Conservation (phyloP, 2,329 filamentous ascomycete genomes). For the Pseudophaeomoniella oleicola region DNA sequence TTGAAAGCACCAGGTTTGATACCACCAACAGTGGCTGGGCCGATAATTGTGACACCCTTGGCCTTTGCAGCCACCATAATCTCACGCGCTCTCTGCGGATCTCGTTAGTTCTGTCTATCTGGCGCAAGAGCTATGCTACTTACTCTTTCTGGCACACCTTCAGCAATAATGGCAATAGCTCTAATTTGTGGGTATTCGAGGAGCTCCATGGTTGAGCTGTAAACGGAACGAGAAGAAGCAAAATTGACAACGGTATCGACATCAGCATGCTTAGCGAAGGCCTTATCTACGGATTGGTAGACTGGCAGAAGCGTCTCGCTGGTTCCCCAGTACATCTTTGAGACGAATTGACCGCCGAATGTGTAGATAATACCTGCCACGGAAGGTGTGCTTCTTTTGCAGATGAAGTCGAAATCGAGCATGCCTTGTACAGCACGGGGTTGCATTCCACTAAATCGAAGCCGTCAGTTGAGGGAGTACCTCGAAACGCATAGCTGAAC, state of each 20-base stretch:
- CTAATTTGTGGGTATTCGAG: constrained; percentile 96
- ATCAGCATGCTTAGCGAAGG: constrained; percentile 88
- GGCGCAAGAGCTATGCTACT: constrained; percentile 24
- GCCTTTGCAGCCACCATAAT: constrained; percentile 92
- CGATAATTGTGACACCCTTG: constrained; percentile 98
- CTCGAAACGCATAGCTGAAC: not conserved
- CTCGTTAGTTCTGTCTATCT: not conserved
- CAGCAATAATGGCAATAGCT: constrained; percentile 97
- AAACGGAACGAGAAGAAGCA: constrained; percentile 95
- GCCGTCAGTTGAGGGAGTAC: constrained; percentile 16
- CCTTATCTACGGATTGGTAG: constrained; percentile 88
- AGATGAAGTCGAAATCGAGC: constrained; percentile 99
- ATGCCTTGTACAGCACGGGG: constrained; percentile 82
- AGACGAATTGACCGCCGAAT: constrained; percentile 98
- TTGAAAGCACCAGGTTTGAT: constrained; percentile 99
- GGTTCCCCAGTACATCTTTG: constrained; percentile 99
- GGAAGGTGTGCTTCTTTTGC: constrained; percentile 92
- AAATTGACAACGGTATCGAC: constrained; percentile 99
- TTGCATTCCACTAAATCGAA: constrained; percentile 60
- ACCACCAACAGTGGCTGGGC: constrained; percentile 93
- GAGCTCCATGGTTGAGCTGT: constrained; percentile 95
- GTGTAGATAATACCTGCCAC: constrained; percentile 99
- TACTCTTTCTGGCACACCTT: constrained; percentile 96
- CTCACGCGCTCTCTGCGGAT: constrained; percentile 72
- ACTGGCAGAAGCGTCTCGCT: constrained; percentile 97